A percentile compares a stretch with the other conserved stretches of the same genome.
Conservation (phyloP, 139 green algal species). For the Coelastrella sp. region DNA sequence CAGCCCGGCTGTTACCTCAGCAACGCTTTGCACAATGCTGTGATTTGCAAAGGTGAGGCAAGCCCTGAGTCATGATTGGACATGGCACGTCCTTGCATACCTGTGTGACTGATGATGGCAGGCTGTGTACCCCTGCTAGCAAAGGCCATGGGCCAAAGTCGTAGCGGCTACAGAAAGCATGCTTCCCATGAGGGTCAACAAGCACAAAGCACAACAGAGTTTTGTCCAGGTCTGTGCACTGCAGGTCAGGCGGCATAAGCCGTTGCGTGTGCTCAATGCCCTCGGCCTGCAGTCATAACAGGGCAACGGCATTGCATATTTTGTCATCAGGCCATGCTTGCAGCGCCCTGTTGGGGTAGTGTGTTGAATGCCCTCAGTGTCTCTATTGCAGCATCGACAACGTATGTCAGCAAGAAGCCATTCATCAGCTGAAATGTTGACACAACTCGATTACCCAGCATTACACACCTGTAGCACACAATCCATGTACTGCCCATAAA, state of each 20-base stretch:
- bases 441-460: neutral
- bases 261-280: constrained; percentile 51
- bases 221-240: constrained; percentile 25
- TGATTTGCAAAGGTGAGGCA: too few relatives aligned
- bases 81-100: constrained; percentile 18
- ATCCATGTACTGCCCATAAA: constrained; percentile 86
- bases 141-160: constrained; percentile 95
- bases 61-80: too few relatives aligned
- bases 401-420: too few relatives aligned
- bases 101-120: constrained; percentile 46
- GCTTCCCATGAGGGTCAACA: constrained; percentile 65
- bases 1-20: too few relatives aligned
- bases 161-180: constrained; percentile 90
- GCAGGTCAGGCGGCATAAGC: constrained; percentile 44
- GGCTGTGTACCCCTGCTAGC: constrained; percentile 65
- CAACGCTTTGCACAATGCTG: too few relatives aligned
- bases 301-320: neutral
- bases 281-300: constrained; percentile 57
- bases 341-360: too few relatives aligned
- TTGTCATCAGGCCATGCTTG: neutral
- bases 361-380: too few relatives aligned
- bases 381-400: too few relatives aligned
- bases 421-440: too few relatives aligned
- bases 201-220: constrained; percentile 97
- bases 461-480: constrained; percentile 74